Evolutionary conservation across 805 yeast species (phyloP), one percentile per base, ranked within the genome.

Genomic region (Saccharomyces mikatae): DNA sequence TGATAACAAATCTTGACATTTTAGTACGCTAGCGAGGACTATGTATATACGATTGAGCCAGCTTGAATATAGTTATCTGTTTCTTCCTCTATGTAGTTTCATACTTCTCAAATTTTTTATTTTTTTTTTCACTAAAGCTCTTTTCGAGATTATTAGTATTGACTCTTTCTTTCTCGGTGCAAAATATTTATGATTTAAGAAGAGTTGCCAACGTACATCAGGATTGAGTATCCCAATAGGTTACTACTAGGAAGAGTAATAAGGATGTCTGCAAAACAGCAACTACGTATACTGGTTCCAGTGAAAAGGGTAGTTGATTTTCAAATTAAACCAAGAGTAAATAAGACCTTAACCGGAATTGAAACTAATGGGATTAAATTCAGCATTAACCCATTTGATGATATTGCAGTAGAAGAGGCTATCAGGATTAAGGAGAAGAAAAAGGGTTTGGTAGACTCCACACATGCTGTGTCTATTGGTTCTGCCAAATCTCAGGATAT

Each of bases 391-490:
- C 99, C 99, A 54, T 94, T 94, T 72, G 94, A 96, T 74, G 99
- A 94, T 73, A 94, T 94, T 68, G 99, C 99, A 8, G 82, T 94
- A 52, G 99, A 94, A 73, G 99, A 94, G 71, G 96, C 98, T 0
- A 75, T 91, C 46, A 81, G 85, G 62, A 79, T 94, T 62, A 83
- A 80, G 64, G 89, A 86, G 61, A 75, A 76, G 41, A 72, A 86
- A 68, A 83, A 84, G 64, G 79, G 69, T 9, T 70, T 80, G 50
- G 96, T 90, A 17, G 96, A 89, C 60, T 75, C 77, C 50, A 84
- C 92, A 59, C 97, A 91, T 68, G 96, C 94, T 5, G 96, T 92
- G 13, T 84, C 96, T 3, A 87, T 91, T 60, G 98, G 98, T 2
- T 86, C 94, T 31, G 65, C 83, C 24, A 90, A 90, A 68, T 80